Evolutionary conservation across 2,329 filamentous ascomycete species (phyloP), one percentile per base, ranked within the genome.

Genomic region (Helotiales sp.): DNA sequence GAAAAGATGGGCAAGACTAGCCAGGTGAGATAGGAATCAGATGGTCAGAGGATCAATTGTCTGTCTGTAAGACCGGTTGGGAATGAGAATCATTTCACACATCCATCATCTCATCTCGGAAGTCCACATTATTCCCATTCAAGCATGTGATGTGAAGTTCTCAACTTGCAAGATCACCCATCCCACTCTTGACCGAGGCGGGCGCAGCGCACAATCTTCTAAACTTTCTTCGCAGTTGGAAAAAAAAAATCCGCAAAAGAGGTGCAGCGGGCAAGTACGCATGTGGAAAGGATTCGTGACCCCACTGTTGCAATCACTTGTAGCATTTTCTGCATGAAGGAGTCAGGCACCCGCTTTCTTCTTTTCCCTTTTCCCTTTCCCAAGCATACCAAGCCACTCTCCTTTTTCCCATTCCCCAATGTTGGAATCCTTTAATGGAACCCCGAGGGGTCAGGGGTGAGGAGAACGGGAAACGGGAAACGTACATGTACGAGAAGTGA

Each of bases 11-110:
- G 13, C 6, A 8, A n/a, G 40, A 3, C 10, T 25, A 10, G 19
- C 19, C 12, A 24, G 8, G 22, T 13, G 46, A 12, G 46, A 31
- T 30, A 48, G 46, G 19, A 8, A 9, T 13, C 12, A 12, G 15
- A 31, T 17, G 25, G 7, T 25, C 22, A 44, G 40, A 44, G 40
- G 25, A 31, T 48, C 46, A 48, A 27, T 48, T 48, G 44, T 48
- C 27, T 48, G 29, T 48, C 46, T 48, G 46, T 33, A 48, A 31
- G 46, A 48, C 46, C 46, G 46, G 27, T 15, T 48, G 12, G 46
- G 27, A 48, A 48, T 48, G 46, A 48, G 46, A 48, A 30, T 22
- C 46, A 48, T 48, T 48, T 48, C 46, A 48, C 46, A 47, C 4
- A 17, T 27, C 7, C 10, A 24, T 17, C 2, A 8, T 5, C 17